Evolutionary conservation across 305 asterid species (phyloP).

Genomic region (Fraxinus baroniana): DNA sequence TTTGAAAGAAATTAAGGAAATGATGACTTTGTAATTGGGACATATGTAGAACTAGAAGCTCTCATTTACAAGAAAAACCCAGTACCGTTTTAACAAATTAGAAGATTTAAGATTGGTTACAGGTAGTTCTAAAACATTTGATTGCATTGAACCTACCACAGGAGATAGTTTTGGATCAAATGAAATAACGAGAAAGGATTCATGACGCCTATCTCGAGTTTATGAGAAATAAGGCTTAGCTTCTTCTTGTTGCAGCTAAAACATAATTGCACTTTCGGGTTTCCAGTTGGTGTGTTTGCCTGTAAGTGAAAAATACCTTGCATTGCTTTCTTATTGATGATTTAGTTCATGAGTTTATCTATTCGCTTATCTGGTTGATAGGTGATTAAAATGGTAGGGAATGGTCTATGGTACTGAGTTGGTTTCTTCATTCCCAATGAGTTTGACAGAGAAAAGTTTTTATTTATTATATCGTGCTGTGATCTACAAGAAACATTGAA

Average conservation of each 20-base stretch:
- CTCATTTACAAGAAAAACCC: neutral
- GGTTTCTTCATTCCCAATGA: neutral
- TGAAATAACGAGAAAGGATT: neutral
- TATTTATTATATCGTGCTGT: neutral
- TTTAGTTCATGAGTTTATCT: neutral
- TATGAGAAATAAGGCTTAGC: neutral
- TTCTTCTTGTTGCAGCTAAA: neutral
- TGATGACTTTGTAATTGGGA: neutral
- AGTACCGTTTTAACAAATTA: neutral
- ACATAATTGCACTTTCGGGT: neutral
- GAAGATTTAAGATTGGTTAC: neutral
- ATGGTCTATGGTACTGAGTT: neutral
- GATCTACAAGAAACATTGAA: neutral
- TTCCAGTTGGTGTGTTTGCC: neutral
- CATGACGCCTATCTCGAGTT: neutral
- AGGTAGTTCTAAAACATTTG: neutral
- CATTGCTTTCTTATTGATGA: neutral
- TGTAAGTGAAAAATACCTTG: neutral
- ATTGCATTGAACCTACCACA: neutral
- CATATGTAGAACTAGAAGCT: neutral
- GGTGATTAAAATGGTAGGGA: neutral
- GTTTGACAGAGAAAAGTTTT: neutral
- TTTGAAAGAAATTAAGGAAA: neutral
- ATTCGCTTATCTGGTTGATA: neutral
- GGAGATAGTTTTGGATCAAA: neutral